phyloP scores from a whole-genome alignment of 2,329 filamentous ascomycete genomes.

The Bipolaris sorokiniana region DNA sequence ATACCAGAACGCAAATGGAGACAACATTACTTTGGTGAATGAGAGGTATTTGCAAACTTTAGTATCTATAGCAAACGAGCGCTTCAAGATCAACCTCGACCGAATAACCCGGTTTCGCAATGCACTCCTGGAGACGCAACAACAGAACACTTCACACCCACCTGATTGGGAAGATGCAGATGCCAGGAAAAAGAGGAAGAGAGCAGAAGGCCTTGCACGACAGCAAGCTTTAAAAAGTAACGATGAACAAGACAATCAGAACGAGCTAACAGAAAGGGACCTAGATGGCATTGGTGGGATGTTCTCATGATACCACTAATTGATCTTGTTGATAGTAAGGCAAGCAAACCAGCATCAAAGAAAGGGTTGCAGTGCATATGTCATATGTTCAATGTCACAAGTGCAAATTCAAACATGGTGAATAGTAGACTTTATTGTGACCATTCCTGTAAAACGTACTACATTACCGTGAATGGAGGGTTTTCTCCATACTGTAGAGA shows the following conservation, averaged over 20 bases:
- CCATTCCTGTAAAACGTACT: background rate
- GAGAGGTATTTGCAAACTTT: conserved; percentile 71
- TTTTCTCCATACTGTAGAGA: background rate
- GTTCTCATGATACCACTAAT: conserved; percentile 1
- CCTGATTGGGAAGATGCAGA: conserved; percentile 52
- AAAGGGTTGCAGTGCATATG: background rate
- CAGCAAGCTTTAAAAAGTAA: conserved; percentile 49
- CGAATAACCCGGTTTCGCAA: conserved; percentile 69
- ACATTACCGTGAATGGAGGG: background rate
- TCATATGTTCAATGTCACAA: background rate
- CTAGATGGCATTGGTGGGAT: conserved; percentile 1
- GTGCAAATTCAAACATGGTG: background rate
- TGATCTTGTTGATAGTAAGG: background rate
- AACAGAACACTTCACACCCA: conserved; percentile 1
- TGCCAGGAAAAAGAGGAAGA: conserved; percentile 48
- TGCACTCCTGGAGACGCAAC: conserved; percentile 52
- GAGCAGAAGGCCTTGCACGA: conserved; percentile 56
- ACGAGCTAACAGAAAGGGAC: background rate
- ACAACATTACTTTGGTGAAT: conserved; percentile 60
- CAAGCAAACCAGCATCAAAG: background rate
- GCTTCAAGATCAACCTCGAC: conserved; percentile 72
- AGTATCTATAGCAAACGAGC: conserved; percentile 72
- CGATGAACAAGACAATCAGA: background rate
- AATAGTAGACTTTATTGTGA: background rate
- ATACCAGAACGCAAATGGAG: conserved; percentile 49